Evolutionary conservation across 2,329 filamentous ascomycete genomes (phyloP), one percentile per base, ranked within the genome.

Genomic region (Fusarium pseudocircinatum): DNA sequence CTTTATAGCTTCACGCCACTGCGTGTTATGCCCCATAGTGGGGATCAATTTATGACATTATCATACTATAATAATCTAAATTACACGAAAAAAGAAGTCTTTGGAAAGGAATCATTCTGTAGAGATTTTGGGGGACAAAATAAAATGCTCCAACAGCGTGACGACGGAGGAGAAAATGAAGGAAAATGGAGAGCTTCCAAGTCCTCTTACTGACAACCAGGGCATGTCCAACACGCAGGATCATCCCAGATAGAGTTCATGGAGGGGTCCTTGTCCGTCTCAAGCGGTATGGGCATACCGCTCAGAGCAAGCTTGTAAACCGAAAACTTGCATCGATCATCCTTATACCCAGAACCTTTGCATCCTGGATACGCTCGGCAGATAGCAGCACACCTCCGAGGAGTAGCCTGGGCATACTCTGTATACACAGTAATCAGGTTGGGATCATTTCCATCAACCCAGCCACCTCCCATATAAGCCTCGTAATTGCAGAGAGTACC

Each of bases 291-390:
- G 7, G 57, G 57, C 44, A 37, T 53, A 14, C 36, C 46, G 3
- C 2, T 15, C 36, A 54, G 18, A n/a, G 57, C 54, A 12, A 70
- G 60, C 10, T 43, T 16, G 28, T 26, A 61, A 11, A 15, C 60
- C 2, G 54, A 42, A 8, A 70, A 47, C 10, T 44, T 56, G 26
- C 68, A 70, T 4, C 16, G 49, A 4, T 57, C 60, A 30, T 70
- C 43, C 43, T 60, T 70, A 11, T 37, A 70, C 1, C 34, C 68
- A 15, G 66, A 70, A 2, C 54, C 68, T 43, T 70, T 60, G 15
- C 67, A 70, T 8, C 24, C 39, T 2, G 16, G 7, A 20, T 59
- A 30, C 2, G 32, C 67, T 4, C 32, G 18, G 0, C 66, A 70
- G 12, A 70, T 65, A 12, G 67, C 67, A 13, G 66, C 66, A n/a